A percentile compares a stretch with the other conserved stretches of the same genome.
Conservation (phyloP, 2,329 filamentous ascomycete species). For the Colletotrichum gigasporum region DNA sequence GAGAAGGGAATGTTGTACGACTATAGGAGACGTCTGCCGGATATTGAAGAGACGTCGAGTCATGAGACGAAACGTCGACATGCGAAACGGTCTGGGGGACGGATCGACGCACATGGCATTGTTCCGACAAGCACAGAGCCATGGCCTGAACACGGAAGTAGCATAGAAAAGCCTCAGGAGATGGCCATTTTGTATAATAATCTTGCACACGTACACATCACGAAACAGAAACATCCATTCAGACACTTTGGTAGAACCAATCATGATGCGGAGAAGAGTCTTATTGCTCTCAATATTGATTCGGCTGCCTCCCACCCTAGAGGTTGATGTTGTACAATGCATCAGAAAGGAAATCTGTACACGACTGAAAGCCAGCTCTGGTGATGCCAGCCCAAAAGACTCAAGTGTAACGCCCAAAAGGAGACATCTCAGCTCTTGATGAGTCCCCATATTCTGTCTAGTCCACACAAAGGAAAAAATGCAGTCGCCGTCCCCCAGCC, state of each 20-base stretch:
- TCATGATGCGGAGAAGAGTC: not conserved
- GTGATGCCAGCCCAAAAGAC: not conserved
- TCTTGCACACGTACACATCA: not conserved
- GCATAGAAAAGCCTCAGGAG: not conserved
- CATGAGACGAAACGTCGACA: slow-evolving; percentile 15
- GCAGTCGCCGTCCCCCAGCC: slow-evolving; percentile 1
- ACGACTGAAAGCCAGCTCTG: not conserved
- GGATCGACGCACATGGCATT: not conserved
- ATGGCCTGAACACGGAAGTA: not conserved
- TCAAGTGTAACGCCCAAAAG: slow-evolving; percentile 33
- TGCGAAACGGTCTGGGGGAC: slow-evolving; percentile 3
- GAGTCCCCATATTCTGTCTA: slow-evolving; percentile 45
- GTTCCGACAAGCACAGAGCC: not conserved
- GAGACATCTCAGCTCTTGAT: slow-evolving; percentile 69
- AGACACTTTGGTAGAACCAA: not conserved
- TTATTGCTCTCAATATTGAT: not conserved
- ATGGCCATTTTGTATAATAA: slow-evolving; percentile 1
- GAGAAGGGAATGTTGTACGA: not conserved
- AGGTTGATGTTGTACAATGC: slow-evolving; percentile 15
- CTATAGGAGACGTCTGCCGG: not conserved
- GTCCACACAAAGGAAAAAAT: slow-evolving; percentile 35
- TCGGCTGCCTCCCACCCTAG: not conserved
- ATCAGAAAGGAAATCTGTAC: slow-evolving; percentile 3
- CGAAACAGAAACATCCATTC: not conserved
- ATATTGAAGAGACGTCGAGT: not conserved